Base-by-base conservation (phyloP, 2,329 filamentous ascomycete genomes). In the Colletotrichum salicis region DNA sequence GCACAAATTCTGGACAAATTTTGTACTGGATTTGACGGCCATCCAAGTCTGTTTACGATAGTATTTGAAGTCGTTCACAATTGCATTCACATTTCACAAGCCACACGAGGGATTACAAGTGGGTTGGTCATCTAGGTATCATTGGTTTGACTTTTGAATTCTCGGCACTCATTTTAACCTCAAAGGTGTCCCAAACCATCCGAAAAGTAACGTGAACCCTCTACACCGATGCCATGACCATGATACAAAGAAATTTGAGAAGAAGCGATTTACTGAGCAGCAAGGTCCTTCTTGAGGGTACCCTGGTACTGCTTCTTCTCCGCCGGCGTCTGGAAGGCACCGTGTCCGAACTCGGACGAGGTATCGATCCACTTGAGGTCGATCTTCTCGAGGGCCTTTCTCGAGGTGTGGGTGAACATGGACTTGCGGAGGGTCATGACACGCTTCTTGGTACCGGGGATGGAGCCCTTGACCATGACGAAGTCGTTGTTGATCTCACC, bases 361-460 rank as follows among this genome's bases (percentile, higher is more conserved):
- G 96, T 99, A 83, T 99, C 96, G 93, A 99, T 99, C 96, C 96
- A 99, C 89, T 99, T 99, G 89, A 99, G 94, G 83, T 96, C 94
- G 85, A 98, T 94, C 94, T 99, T 98, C 93, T 99, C 96, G 83
- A 97, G 90, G 69, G 96, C 94, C 86, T 93, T 95, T 84, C 96
- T 91, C 83, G 93, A 97, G 80, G 95, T 98, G 91, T 99, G 96
- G 75, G 89, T 90, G 91, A 96, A 98, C 91, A 99, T 96, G 79
- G 96, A 97, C 91, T 98, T 99, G 86, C 96, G 94, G 81, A 99
- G 93, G 79, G 96, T 99, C 89, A 98, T 94, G 84, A 99, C 92
- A 84, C 96, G 92, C 95, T 99, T 99, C 95, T 98, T 98, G 84
- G 95, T 92, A 92, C 96, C 96, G 76, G 96, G 96, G 79, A 97